Base-by-base conservation (phyloP, 352 stramenopile species). In the Peronosclerospora sorghi region DNA sequence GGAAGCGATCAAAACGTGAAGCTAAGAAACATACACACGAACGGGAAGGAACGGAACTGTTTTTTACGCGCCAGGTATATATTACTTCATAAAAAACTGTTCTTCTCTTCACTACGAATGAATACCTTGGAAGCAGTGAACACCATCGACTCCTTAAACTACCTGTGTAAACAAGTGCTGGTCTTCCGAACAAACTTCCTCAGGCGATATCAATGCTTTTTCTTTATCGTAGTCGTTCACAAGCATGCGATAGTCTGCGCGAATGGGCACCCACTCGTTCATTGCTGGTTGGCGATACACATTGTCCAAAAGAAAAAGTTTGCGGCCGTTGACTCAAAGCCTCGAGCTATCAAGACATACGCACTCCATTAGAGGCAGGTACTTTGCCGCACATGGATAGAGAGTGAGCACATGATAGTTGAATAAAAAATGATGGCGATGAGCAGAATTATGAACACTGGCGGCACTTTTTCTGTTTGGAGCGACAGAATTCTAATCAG, bases 401-500 rank as follows among this genome's bases (percentile, higher is more conserved):
- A 86, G 43, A 5, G 36, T 42, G 3, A 54, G 53, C 13, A 86
- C 64, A 47, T 86, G 69, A 28, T 81, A 68, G 51, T 82, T 56
- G 48, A 83, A 85, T 0, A 88, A 40, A 43, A 87, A 28, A 17
- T 82, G 61, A 60, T 51, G 23, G 54, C 34, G 21, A 70, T 54
- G 26, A 79, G 45, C 26, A 71, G 39, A 10, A 61, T 36, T 5
- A 53, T 48, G 5, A 60, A 34, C 32, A 76, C 45, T n/a, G 62
- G 39, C 12, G 75, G 58, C 6, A 59, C 43, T 0, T 60, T 14
- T 54, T 58, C 59, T 35, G 84, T 70, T 55, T 91, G 88, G 41
- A 91, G 72, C 42, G 76, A 86, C 8, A 91, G 54, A 45, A 91
- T 53, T 18, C 79, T 76, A 15, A 91, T 67, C 27, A 91, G 58